A percentile compares a stretch with the other conserved stretches of the same genome.
phyloP scores from a whole-genome alignment of 495 filamentous ascomycete genomes.

The Aspergillus homomorphus region DNA sequence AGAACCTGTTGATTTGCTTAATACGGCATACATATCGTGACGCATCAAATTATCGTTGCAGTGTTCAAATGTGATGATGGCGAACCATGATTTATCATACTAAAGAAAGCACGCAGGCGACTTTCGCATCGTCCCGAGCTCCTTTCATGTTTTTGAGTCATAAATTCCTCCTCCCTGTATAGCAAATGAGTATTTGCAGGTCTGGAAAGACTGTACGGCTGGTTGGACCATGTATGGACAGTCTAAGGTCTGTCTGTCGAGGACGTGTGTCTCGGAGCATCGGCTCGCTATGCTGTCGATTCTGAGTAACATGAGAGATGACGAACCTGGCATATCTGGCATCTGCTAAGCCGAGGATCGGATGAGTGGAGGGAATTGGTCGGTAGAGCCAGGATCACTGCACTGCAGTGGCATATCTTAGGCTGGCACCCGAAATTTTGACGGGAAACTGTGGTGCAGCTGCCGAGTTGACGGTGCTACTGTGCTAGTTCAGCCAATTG shows the following conservation, averaged over 20 bases:
- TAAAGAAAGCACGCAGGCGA: slow-evolving; percentile 5
- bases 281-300: slow-evolving; percentile 8
- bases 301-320: slow-evolving; percentile 9
- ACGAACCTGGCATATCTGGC: slow-evolving; percentile 11
- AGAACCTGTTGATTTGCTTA: slow-evolving; percentile 11
- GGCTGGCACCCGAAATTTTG: slow-evolving; percentile 12
- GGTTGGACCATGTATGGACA: neutral
- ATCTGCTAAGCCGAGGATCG: slow-evolving; percentile 7
- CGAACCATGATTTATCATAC: slow-evolving; percentile 2
- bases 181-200: neutral
- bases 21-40: slow-evolving; percentile 16
- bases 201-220: neutral
- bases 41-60: slow-evolving; percentile 16
- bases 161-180: neutral
- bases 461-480: slow-evolving; percentile 11
- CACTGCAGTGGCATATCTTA: slow-evolving; percentile 13
- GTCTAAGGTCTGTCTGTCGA: neutral
- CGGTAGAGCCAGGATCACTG: slow-evolving; percentile 11
- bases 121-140: neutral
- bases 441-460: slow-evolving; percentile 7
- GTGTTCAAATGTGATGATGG: neutral
- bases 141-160: neutral
- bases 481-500: slow-evolving; percentile 9
- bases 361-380: slow-evolving; percentile 12
- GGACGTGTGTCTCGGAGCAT: slow-evolving; percentile 6